Conservation (phyloP, 164 flowering plant genomes). For the Tetrastigma voinierianum region DNA sequence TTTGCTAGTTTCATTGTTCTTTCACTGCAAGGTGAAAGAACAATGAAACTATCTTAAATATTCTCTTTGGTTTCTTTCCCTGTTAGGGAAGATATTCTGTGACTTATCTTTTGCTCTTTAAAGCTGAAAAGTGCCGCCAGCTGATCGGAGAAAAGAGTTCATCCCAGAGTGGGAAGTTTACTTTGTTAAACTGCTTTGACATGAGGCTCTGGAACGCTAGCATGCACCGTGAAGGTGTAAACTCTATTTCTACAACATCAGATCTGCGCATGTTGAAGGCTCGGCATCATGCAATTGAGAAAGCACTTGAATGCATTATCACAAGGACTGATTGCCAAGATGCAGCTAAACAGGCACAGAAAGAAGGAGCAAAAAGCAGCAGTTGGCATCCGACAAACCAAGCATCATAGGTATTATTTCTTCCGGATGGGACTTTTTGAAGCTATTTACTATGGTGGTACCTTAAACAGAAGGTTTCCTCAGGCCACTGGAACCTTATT, state of each 20-base stretch:
- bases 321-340: constrained; percentile 61
- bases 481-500: constrained; percentile 83
- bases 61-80: background rate
- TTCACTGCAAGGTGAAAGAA: too few relatives aligned
- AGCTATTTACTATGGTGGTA: constrained; percentile 85
- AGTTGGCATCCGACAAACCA: constrained; percentile 67
- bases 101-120: constrained; percentile 3
- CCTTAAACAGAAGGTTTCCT: constrained; percentile 81
- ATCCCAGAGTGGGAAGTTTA: constrained; percentile 87
- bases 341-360: constrained; percentile 75
- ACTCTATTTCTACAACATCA: constrained; percentile 71
- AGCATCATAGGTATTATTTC: constrained; percentile 83
- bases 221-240: constrained; percentile 63
- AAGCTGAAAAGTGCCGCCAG: constrained; percentile 89
- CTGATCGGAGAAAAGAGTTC: constrained; percentile 79
- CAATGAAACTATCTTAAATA: background rate
- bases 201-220: constrained; percentile 57
- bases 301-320: constrained; percentile 72
- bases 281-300: constrained; percentile 65
- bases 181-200: constrained; percentile 66
- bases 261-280: constrained; percentile 69
- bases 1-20: too few relatives aligned
- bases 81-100: background rate
- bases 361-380: constrained; percentile 87
- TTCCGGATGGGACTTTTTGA: constrained; percentile 97